Evolutionary conservation across 2,329 filamentous ascomycete species (phyloP).

Genomic region (Elsinoe ampelina): DNA sequence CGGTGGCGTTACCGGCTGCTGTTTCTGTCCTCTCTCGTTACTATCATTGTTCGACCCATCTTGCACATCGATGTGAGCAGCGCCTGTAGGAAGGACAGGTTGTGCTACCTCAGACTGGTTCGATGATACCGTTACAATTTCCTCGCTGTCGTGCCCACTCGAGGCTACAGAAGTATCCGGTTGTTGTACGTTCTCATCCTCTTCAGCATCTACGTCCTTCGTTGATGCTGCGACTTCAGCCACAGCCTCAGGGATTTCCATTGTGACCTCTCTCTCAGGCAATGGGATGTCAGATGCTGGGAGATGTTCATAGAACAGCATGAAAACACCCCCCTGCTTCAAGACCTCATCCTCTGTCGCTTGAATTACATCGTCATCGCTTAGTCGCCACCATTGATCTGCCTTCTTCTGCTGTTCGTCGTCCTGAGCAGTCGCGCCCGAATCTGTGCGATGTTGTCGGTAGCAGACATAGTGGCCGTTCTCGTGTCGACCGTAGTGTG

Average conservation of each 20-base stretch:
- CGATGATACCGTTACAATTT: too few species aligned
- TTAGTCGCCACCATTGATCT: conserved; percentile 78
- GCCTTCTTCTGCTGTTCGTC: conserved; percentile 23
- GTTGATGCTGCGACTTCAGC: background rate
- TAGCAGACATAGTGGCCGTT: conserved; percentile 96
- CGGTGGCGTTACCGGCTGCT: background rate
- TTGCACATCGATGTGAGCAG: background rate
- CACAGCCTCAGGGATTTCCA: background rate
- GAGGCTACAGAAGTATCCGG: too few species aligned
- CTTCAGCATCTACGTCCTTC: too few species aligned
- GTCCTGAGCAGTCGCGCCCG: conserved; percentile 7
- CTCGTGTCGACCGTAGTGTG: conserved; percentile 83
- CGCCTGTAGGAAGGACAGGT: background rate
- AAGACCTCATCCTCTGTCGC: conserved; percentile 67
- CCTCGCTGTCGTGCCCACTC: too few species aligned
- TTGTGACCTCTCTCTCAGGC: background rate
- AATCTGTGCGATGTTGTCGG: conserved; percentile 51
- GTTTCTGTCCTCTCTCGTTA: background rate
- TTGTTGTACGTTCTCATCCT: too few species aligned
- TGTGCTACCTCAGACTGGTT: too few species aligned
- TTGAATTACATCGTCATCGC: conserved; percentile 72
- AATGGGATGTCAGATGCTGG: background rate
- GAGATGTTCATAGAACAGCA: conserved; percentile 83
- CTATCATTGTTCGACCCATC: background rate
- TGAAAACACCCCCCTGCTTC: conserved; percentile 75